Evolutionary conservation across 148 eudicot species (phyloP), one percentile per base, ranked within the genome.

Genomic region (Camellia sinensis): DNA sequence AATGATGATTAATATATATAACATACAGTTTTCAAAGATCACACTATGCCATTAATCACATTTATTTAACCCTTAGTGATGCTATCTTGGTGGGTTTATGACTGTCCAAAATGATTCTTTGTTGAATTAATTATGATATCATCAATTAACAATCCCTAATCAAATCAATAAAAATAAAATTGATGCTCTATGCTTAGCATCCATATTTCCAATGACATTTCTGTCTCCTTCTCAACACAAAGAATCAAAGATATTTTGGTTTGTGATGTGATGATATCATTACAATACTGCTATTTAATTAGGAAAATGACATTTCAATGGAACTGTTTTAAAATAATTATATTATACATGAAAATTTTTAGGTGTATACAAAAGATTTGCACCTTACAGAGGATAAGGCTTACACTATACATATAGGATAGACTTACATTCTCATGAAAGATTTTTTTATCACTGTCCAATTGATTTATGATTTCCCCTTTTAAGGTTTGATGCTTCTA

Each of bases 21-120:
- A 29, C 1, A 29, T 1, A 29, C 37, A 1, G 37, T 29, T 29
- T 29, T 29, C 37, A 59, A 18, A 59, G 66, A 41, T 40, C 65
- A 74, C 22, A 74, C 21, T 74, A 59, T n/a, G 0, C 52, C 78
- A 18, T 14, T 75, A 59, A 74, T 74, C 22, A 73, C 76, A 59
- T 72, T 72, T 37, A 72, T 48, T 54, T 74, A 57, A 57, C 65
- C 22, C 45, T 74, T 75, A 60, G 67, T 75, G 78, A 75, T 43
- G 17, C 78, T 43, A 3, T 60, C 67, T 18, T n/a, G 65, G 78
- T 75, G 67, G 78, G 62, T 59, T 60, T 11, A 60, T 14, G 10
- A 18, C 78, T 60, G 67, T 60, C 66, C 67, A 43, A 75, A 43
- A 40, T 12, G 50, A 75, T 43, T 60, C 66, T 60, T 29, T 12